Percentiles rank a stretch among this genome's conserved stretches.
Evolutionary conservation across 2,329 filamentous ascomycete genomes (phyloP).

Genomic region (Coniochaeta sp.): DNA sequence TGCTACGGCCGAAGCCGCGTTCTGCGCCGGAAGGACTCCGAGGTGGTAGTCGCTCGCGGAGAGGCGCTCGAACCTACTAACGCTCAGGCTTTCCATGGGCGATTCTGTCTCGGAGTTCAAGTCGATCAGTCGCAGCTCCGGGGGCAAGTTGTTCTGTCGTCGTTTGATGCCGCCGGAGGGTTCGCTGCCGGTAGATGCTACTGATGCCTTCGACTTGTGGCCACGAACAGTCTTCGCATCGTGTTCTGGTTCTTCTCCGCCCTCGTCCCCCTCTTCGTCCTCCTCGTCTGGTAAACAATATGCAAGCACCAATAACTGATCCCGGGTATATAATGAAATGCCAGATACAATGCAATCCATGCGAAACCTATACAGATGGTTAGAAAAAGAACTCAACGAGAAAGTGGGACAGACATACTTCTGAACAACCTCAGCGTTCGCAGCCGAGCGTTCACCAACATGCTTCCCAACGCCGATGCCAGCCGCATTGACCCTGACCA

Average conservation of each 20-base stretch:
- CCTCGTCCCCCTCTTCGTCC: slow-evolving; percentile 38
- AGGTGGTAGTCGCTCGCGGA: slow-evolving; percentile 90
- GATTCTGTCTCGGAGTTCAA: slow-evolving; percentile 79
- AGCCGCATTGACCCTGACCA: slow-evolving; percentile 81
- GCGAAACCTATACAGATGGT: slow-evolving; percentile 57
- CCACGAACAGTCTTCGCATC: slow-evolving; percentile 22
- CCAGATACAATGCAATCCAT: slow-evolving; percentile 98
- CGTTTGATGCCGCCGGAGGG: slow-evolving; percentile 61
- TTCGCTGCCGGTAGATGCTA: slow-evolving; percentile 44
- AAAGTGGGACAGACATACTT: slow-evolving; percentile 55
- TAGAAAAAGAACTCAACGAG: slow-evolving; percentile 12
- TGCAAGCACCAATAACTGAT: slow-evolving; percentile 81
- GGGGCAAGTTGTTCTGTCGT: slow-evolving; percentile 72
- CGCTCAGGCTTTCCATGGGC: slow-evolving; percentile 76
- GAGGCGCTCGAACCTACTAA: slow-evolving; percentile 81
- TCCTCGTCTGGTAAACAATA: slow-evolving; percentile 72
- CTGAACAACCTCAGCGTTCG: slow-evolving; percentile 83
- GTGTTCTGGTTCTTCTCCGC: slow-evolving; percentile 5
- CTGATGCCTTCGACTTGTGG: slow-evolving; percentile 36
- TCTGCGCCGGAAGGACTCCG: slow-evolving; percentile 68
- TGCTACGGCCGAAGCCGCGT: slow-evolving; percentile 55
- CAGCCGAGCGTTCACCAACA: slow-evolving; percentile 63
- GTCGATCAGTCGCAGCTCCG: slow-evolving; percentile 87
- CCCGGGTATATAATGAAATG: slow-evolving; percentile 92
- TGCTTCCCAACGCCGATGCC: slow-evolving; percentile 59